Percentiles rank a stretch among this genome's conserved stretches.
Conservation (phyloP, 441 rosid genomes). For the Geranium incanum region DNA sequence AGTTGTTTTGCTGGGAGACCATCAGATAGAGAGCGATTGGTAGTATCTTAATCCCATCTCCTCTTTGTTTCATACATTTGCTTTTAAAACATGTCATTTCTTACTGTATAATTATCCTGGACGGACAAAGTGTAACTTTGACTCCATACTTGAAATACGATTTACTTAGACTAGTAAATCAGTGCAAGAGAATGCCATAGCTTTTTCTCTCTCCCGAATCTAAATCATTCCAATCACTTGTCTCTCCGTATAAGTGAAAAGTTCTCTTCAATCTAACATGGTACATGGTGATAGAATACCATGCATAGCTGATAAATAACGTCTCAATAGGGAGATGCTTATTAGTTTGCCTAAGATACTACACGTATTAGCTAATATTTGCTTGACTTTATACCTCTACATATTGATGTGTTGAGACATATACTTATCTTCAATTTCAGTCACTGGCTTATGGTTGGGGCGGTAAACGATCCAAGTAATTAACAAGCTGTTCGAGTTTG, state of each 20-base stretch:
- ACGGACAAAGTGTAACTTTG: neutral
- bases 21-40: slow-evolving; percentile 90
- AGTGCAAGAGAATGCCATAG: neutral
- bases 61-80: slow-evolving; percentile 6
- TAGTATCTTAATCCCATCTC: slow-evolving; percentile 30
- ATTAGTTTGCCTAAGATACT: neutral
- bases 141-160: neutral
- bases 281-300: neutral
- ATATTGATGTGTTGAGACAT: neutral
- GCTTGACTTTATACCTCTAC: neutral
- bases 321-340: neutral
- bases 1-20: slow-evolving; percentile 98
- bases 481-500: too few species aligned
- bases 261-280: neutral
- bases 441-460: neutral
- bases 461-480: too few species aligned
- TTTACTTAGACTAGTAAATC: neutral
- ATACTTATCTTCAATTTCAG: neutral
- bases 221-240: neutral
- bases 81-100: neutral
- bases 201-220: neutral
- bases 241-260: neutral
- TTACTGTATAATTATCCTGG: neutral
- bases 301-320: neutral
- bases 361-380: neutral